Evolutionary conservation across 768 basidiomycete species (phyloP), one percentile per base, ranked within the genome.

Genomic region (Tylopilus vinaceipallidus): DNA sequence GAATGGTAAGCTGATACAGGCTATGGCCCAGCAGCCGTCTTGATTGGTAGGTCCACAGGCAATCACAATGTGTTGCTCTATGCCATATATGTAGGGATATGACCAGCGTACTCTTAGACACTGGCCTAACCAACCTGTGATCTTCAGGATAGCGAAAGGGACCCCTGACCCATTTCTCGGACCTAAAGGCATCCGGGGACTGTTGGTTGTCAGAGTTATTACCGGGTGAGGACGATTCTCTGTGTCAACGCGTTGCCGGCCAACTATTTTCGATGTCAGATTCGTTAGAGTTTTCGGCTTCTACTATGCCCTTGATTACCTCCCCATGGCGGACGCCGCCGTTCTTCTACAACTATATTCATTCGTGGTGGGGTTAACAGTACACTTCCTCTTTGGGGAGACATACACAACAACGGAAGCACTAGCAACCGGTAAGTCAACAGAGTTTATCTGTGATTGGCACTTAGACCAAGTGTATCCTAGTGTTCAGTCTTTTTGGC

Each of bases 321-420:
- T 93, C 4, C 86, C 87, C 0, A 72, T 94, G 0, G 85, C 86
- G 1, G 91, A 94, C 62, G 81, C 88, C 0, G 84, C 82, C 0
- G 86, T 88, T 4, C 70, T 95, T 38, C 82, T 82, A 0, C 94
- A 92, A 70, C 71, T 94, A 4, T 65, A 77, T 1, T 92, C 92
- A 0, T 76, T 84, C 45, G 73, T 74, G 34, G 86, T 83, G 0
- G 82, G 80, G 0, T 62, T 88, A 9, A 70, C 81, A 6, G 90
- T 82, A 4, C 78, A 79, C 13, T 55, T 87, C 2, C 72, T 88
- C 14, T 65, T 88, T 16, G 75, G 78, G 23, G 91, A 93, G 57
- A 64, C 60, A 0, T 77, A 87, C 52, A 74, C 76, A 3, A 67
- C 65, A 40, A 75, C 69, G 52, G 81, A 90, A 62, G 75, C 77